Evolutionary conservation across 208 protist genomes (phyloP).

Genomic region (Acanthamoeba quina): DNA sequence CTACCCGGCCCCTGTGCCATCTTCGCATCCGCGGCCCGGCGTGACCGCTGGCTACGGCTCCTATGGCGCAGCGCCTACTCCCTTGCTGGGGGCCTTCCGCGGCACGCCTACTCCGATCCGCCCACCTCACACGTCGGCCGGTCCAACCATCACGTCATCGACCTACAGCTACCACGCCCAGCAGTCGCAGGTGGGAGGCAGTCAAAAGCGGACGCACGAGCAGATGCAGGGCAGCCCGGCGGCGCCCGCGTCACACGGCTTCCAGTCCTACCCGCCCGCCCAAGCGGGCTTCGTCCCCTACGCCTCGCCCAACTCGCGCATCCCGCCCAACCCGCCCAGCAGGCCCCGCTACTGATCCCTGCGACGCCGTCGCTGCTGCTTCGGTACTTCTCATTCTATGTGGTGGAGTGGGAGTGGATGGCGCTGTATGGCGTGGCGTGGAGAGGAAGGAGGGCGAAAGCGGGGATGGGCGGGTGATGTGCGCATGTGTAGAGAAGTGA

Average conservation of each 20-base stretch:
- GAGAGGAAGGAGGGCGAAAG: too few species aligned
- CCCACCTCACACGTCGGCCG: not conserved
- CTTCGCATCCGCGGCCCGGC: too few species aligned
- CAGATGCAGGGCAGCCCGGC: not conserved
- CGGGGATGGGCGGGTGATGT: not conserved
- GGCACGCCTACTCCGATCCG: too few species aligned
- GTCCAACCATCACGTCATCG: not conserved
- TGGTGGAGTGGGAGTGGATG: too few species aligned
- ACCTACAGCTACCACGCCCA: constrained; percentile 44
- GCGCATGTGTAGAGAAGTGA: not conserved
- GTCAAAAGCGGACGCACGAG: constrained; percentile 7
- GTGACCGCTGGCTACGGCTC: too few species aligned
- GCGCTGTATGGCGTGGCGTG: too few species aligned
- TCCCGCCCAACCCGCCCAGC: not conserved
- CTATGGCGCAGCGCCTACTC: too few species aligned
- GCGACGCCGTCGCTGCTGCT: not conserved
- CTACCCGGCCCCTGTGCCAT: too few species aligned
- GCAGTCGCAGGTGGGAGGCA: not conserved
- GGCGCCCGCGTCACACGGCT: not conserved
- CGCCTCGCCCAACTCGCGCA: not conserved
- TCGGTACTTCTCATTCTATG: too few species aligned
- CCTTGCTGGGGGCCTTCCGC: too few species aligned
- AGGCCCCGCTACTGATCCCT: not conserved
- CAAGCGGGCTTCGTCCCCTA: constrained; percentile 14
- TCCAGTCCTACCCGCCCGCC: not conserved